phyloP scores from a whole-genome alignment of 257 asterid species.

The Leptodermis oblonga region DNA sequence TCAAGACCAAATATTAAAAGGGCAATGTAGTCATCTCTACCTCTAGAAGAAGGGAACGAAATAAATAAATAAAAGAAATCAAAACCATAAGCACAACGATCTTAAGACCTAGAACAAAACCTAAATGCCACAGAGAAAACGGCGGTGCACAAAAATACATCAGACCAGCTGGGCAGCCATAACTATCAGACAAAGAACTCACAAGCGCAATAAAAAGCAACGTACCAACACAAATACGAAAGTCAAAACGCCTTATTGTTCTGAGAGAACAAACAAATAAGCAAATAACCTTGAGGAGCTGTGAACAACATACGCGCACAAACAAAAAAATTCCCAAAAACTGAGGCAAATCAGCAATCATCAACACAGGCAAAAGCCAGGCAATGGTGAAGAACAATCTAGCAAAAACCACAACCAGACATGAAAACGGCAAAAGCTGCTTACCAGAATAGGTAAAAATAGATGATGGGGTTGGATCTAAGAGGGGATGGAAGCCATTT shows the following conservation, averaged over 20 bases:
- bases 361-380: not conserved
- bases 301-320: too few species aligned
- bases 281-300: too few species aligned
- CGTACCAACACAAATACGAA: not conserved
- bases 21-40: not conserved
- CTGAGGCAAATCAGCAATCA: not conserved
- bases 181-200: not conserved
- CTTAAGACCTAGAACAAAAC: slow-evolving; percentile 1
- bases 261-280: too few species aligned
- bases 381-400: not conserved
- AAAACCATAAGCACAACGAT: not conserved
- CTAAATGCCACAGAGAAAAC: not conserved
- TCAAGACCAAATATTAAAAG: not conserved
- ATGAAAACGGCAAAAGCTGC: not conserved
- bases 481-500: not conserved
- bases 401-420: not conserved
- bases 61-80: not conserved
- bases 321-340: too few species aligned
- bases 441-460: not conserved
- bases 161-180: not conserved
- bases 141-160: not conserved
- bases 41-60: not conserved
- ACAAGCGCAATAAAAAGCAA: not conserved
- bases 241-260: not conserved
- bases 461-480: not conserved